Conservation (phyloP, 2,329 filamentous ascomycete genomes). For the Cladosporium sp. region DNA sequence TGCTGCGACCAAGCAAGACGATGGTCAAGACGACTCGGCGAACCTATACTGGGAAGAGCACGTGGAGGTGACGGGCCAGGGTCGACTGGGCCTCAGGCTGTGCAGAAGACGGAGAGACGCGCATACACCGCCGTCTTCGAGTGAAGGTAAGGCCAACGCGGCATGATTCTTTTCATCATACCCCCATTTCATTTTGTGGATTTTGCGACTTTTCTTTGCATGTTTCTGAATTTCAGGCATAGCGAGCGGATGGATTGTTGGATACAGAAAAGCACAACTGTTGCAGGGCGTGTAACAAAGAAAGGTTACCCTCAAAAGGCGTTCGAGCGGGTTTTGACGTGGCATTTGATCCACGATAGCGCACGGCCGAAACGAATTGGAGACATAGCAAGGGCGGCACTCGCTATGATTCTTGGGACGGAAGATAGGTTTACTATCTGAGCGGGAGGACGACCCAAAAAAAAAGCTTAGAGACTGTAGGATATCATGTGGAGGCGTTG, state of each 20-base stretch:
- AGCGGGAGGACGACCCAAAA: no score
- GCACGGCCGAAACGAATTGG: not conserved
- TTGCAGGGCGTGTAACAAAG: no score
- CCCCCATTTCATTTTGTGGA: not conserved
- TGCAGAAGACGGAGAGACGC: slow-evolving; percentile 25
- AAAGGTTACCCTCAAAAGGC: not conserved
- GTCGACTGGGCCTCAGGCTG: slow-evolving; percentile 36
- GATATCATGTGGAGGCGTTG: not conserved
- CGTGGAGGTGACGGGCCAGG: slow-evolving; percentile 33
- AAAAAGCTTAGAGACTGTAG: not conserved
- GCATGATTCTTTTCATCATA: slow-evolving; percentile 16
- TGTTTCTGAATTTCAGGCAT: not conserved
- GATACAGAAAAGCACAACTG: not conserved
- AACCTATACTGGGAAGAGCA: slow-evolving; percentile 33
- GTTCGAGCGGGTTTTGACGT: slow-evolving; percentile 4
- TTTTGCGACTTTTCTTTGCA: not conserved
- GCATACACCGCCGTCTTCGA: slow-evolving; percentile 24
- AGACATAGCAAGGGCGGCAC: not conserved
- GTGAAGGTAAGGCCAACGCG: slow-evolving; percentile 19
- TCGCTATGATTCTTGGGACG: not conserved
- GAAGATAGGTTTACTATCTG: not conserved
- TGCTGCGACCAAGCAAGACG: not conserved
- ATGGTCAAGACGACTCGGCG: slow-evolving; percentile 14
- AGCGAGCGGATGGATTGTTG: not conserved
- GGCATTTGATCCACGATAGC: not conserved